phyloP scores from a whole-genome alignment of 2,329 filamentous ascomycete genomes.

The Magnaporthales sp. region DNA sequence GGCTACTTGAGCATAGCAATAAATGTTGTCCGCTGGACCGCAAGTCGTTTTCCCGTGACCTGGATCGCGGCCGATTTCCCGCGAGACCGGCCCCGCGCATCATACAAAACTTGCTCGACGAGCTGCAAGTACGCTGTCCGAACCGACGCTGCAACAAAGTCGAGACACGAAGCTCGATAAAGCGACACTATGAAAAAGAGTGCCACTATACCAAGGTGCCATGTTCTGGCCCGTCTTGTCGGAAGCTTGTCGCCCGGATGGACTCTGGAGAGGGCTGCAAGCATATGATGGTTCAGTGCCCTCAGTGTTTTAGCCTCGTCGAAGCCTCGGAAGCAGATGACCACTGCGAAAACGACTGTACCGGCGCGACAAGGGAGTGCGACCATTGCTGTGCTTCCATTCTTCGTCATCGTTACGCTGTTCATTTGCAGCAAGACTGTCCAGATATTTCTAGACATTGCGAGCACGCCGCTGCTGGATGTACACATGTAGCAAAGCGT shows the following conservation, averaged over 20 bases:
- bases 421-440: slow-evolving; percentile 38
- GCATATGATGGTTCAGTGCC: slow-evolving; percentile 42
- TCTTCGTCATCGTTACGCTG: slow-evolving; percentile 33
- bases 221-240: slow-evolving; percentile 46
- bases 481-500: slow-evolving; percentile 29
- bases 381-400: slow-evolving; percentile 37
- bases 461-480: slow-evolving; percentile 41
- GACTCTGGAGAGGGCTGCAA: slow-evolving; percentile 39
- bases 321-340: slow-evolving; percentile 37
- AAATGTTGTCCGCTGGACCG: slow-evolving; percentile 49
- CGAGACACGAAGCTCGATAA: slow-evolving; percentile 43
- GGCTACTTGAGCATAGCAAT: slow-evolving; percentile 30
- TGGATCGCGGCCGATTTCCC: slow-evolving; percentile 20
- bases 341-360: slow-evolving; percentile 34
- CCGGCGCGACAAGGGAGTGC: slow-evolving; percentile 38
- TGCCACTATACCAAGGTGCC: slow-evolving; percentile 46
- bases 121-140: slow-evolving; percentile 49
- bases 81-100: slow-evolving; percentile 29
- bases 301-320: slow-evolving; percentile 42
- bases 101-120: slow-evolving; percentile 52
- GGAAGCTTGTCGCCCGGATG: slow-evolving; percentile 40
- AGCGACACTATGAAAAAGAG: slow-evolving; percentile 46
- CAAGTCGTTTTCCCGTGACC: slow-evolving; percentile 22
- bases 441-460: slow-evolving; percentile 30
- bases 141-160: slow-evolving; percentile 44